phyloP scores from a whole-genome alignment of 805 yeast species.

The Nakazawaea molendinolei region DNA sequence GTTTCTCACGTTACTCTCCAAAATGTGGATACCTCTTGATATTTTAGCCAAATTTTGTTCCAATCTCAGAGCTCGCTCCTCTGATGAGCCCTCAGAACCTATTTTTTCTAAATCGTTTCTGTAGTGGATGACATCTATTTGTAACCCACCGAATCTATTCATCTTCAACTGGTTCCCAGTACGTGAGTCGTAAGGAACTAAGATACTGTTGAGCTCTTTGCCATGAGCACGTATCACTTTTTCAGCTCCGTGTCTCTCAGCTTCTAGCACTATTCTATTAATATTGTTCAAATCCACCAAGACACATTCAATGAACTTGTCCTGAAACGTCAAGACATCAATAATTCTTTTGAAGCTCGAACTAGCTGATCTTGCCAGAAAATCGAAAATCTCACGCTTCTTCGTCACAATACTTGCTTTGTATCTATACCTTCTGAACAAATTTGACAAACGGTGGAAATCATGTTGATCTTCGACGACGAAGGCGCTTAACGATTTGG shows the following conservation, averaged over 20 bases:
- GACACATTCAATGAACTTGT: conserved; percentile 49
- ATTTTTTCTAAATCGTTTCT: conserved; percentile 6
- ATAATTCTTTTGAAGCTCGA: conserved; percentile 37
- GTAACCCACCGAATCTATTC: conserved; percentile 35
- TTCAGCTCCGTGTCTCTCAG: conserved; percentile 47
- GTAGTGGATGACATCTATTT: conserved; percentile 49
- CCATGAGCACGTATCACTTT: conserved; percentile 26
- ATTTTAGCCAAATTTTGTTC: conserved; percentile 16
- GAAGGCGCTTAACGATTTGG: conserved; percentile 49
- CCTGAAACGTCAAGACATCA: conserved; percentile 52
- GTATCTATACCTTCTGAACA: conserved; percentile 24
- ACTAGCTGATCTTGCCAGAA: conserved; percentile 14
- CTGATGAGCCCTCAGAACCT: conserved; percentile 9
- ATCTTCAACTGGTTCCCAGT: conserved; percentile 40
- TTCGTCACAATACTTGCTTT: conserved; percentile 41
- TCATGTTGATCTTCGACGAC: conserved; percentile 64
- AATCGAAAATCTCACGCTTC: conserved; percentile 52
- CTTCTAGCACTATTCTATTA: conserved; percentile 52
- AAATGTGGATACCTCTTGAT: conserved; percentile 11
- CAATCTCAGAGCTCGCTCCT: conserved; percentile 12
- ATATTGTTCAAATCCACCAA: conserved; percentile 57
- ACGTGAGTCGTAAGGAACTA: conserved; percentile 32
- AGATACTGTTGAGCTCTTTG: conserved; percentile 33
- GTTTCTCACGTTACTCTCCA: conserved; percentile 7
- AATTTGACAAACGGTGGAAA: conserved; percentile 32